Evolutionary conservation across 192 early-diverging fungal genomes (phyloP), one percentile per base, ranked within the genome.

Genomic region (Linnemannia schmuckeri): DNA sequence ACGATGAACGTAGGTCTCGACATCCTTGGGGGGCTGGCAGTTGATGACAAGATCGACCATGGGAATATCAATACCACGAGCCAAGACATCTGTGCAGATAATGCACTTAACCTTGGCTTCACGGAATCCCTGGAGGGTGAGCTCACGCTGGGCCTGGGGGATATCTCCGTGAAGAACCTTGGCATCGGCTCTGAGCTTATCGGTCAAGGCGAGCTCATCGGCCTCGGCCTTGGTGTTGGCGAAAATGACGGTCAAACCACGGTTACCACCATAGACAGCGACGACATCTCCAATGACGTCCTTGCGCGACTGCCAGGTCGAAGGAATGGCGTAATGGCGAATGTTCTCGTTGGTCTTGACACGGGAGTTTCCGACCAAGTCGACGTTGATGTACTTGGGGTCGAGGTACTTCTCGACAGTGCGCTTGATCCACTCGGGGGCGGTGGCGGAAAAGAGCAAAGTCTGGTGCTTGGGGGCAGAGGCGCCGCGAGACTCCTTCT

Each of bases 1-100:
- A 73, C 98, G 95, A 90, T 99, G 98, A 66, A 99, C 96, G 86
- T 99, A 99, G 33, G 95, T 93, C 84, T 99, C 97, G 30, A 97
- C 92, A 88, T 99, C 97, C 87, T 93, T 93, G 76, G 97, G 97
- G 63, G 97, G 97, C 81, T 98, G 97, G 82, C 94, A 95, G 90
- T 99, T 98, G 91, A 99, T 96, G 30, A 99, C 98, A 49, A 99
- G 90, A 92, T 98, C 98, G 69, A 98, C 97, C 90, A 97, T 95
- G 55, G 97, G 97, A 81, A 99, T 98, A 92, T 98, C 97, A 77
- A 98, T 92, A 81, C 98, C 98, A 89, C 98, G 96, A 40, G 97
- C 97, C 49, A 95, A 93, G 33, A 99, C 98, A 88, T 99, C 98
- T 5, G 98, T 98, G 85, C 96, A 95, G 46, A 99, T 94, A 73